phyloP scores from a whole-genome alignment of 495 filamentous ascomycete genomes.

The Tuber indicum region DNA sequence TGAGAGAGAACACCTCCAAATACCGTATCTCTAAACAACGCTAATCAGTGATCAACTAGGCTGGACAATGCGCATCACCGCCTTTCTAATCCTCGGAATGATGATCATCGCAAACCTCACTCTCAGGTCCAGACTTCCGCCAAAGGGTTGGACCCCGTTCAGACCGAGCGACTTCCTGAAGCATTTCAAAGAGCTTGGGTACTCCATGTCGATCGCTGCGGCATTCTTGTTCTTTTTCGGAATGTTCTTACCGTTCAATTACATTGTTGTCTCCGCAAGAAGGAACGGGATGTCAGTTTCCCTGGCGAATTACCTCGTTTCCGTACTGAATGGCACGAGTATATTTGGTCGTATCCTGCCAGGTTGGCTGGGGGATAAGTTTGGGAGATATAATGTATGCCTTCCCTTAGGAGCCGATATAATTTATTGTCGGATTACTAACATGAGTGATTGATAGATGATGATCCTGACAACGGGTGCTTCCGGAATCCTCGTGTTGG shows the following conservation, averaged over 20 bases:
- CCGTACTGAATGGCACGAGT: slow-evolving; percentile 63
- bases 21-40: background rate
- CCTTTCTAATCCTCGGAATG: slow-evolving; percentile 62
- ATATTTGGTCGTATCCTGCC: slow-evolving; percentile 69
- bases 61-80: slow-evolving; percentile 66
- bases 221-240: slow-evolving; percentile 64
- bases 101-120: slow-evolving; percentile 58
- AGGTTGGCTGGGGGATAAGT: slow-evolving; percentile 62
- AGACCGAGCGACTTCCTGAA: slow-evolving; percentile 52
- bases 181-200: slow-evolving; percentile 57
- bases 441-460: background rate
- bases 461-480: slow-evolving; percentile 58
- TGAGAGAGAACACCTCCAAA: background rate
- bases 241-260: slow-evolving; percentile 69
- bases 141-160: slow-evolving; percentile 50
- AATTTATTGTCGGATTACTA: background rate
- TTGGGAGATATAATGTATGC: slow-evolving; percentile 63
- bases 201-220: slow-evolving; percentile 49
- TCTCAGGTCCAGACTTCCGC: slow-evolving; percentile 58
- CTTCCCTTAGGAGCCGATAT: background rate
- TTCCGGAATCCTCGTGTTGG: slow-evolving; percentile 59
- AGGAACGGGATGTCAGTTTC: slow-evolving; percentile 54
- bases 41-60: slow-evolving; percentile 20
- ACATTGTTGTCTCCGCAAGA: slow-evolving; percentile 56
- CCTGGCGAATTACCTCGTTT: slow-evolving; percentile 59